Percentiles rank a stretch among this genome's conserved stretches.
Evolutionary conservation across 2,329 filamentous ascomycete genomes (phyloP).

Genomic region (Cordyceps militaris): DNA sequence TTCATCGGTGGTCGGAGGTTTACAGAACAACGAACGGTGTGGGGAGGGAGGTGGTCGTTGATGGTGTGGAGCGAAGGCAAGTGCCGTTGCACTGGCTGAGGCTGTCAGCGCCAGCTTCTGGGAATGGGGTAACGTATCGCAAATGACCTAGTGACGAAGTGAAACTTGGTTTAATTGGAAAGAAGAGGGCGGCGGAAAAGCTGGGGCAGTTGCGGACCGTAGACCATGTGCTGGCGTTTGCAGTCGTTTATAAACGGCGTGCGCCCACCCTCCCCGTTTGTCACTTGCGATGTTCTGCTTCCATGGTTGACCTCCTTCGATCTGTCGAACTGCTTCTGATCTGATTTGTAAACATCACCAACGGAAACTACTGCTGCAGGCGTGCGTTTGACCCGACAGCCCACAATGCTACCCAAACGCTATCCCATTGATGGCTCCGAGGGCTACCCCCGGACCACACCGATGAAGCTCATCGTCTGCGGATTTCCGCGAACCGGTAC

Average conservation of each 20-base stretch:
- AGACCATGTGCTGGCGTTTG: neutral
- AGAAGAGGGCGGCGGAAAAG: neutral
- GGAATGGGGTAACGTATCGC: too few relatives aligned
- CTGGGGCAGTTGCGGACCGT: neutral
- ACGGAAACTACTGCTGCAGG: neutral
- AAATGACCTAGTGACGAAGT: too few relatives aligned
- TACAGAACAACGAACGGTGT: neutral
- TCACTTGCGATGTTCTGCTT: too few relatives aligned
- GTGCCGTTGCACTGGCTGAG: neutral
- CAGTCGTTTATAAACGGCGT: neutral
- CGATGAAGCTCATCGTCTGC: constrained; percentile 9
- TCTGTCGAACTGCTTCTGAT: neutral
- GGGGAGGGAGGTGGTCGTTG: neutral
- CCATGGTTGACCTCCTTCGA: neutral
- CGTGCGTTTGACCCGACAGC: neutral
- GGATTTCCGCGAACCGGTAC: constrained; percentile 12
- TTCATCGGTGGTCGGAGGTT: neutral
- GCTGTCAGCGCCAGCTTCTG: too few relatives aligned
- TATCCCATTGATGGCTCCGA: constrained; percentile 12
- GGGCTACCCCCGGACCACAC: constrained; percentile 11
- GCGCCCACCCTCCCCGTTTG: neutral
- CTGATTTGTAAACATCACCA: neutral
- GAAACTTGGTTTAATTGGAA: neutral
- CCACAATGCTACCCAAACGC: neutral
- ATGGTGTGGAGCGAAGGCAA: too few relatives aligned